Evolutionary conservation across 495 filamentous ascomycete genomes (phyloP), one percentile per base, ranked within the genome.

Genomic region (Hypoxylon rickii): DNA sequence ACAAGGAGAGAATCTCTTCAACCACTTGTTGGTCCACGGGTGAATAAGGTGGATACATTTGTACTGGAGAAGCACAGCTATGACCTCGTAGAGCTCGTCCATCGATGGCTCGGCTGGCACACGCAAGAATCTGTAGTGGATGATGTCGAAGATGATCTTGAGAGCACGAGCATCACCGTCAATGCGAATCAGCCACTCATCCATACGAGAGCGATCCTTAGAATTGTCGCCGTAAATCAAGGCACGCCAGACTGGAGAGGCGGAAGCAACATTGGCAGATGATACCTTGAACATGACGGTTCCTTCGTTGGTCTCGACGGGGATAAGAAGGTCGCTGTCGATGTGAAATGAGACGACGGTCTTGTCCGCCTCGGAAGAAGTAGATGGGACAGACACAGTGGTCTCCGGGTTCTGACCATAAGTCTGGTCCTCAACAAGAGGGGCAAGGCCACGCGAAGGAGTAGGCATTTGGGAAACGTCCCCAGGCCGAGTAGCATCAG

Each of bases 21-120:
- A n/a, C 59, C 59, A 63, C 29, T 46, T 39, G 12, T 4, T 5
- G 6, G 48, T 48, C 59, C 59, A 63, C 38, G 59, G 53, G 45
- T 54, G 34, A 10, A 49, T 21, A 8, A 63, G 44, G 31, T 58
- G 59, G 10, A 39, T 42, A 13, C 59, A 63, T 8, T 37, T 31
- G 33, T 58, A 63, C 8, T 50, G 37, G 4, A 42, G 48, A 10
- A 36, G 24, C 0, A 29, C 51, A 19, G 21, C 34, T 1, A 34
- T 10, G 10, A 63, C 39, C 36, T 63, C 44, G 24, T 47, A 54
- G 5, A 63, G 38, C 17, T 53, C 20, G 15, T 50, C 38, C 2
- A 63, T 32, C 16, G 42, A 41, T 2, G 45, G 29, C 7, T 22
- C n/a, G 7, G 20, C 10, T 0, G 53, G 59, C 0, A 63, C 48